These are phyloP conservation scores for Paxillus rubicundulus DNA, from an alignment of 768 basidiomycete genomes.

Conservation along the genomic window DNA sequence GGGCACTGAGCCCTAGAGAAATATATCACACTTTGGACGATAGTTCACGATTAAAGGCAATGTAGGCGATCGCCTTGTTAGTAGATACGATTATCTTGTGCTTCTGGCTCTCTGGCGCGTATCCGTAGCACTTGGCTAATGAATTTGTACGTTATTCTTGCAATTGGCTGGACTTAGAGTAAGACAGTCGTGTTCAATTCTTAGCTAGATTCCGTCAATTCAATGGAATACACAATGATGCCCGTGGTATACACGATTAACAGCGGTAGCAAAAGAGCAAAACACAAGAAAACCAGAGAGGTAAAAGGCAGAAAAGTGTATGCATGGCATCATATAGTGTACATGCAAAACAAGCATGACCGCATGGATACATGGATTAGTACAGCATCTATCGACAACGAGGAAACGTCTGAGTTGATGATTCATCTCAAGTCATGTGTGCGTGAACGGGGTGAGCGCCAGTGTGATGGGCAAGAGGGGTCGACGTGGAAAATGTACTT, in stretches of 20 bases:
- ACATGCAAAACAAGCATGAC: neutral
- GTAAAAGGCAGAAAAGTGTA: neutral
- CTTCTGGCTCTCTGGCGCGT: no score
- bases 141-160: no score
- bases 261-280: neutral
- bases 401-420: neutral
- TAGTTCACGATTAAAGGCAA: no score
- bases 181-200: no score
- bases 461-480: neutral
- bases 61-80: no score
- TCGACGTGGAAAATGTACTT: no score
- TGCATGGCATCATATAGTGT: no score
- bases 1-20: neutral
- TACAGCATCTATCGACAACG: neutral
- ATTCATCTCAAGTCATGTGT: neutral
- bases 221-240: no score
- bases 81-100: no score
- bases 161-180: no score
- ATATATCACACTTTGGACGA: no score
- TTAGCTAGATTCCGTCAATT: no score
- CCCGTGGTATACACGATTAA: neutral
- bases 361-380: slow-evolving; percentile 1
- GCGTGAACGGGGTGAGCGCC: neutral
- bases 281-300: neutral
- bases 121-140: neutral